Evolutionary conservation across 768 basidiomycete species (phyloP).

Genomic region (Phylloporus sp.): DNA sequence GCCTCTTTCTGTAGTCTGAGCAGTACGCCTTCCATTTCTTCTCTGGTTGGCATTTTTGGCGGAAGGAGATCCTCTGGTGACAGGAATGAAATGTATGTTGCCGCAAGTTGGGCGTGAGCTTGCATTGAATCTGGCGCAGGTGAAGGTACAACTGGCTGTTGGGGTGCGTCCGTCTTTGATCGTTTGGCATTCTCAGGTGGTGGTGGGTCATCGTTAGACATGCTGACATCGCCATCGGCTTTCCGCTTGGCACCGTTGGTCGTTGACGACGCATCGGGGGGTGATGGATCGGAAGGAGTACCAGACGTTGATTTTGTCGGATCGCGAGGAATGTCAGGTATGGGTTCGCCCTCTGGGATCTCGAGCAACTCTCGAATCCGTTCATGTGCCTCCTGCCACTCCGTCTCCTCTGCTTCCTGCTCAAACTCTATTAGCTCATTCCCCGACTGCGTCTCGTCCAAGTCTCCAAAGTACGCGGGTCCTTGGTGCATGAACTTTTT

Average conservation of each 20-base stretch:
- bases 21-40: conserved; percentile 76
- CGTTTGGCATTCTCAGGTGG: conserved; percentile 29
- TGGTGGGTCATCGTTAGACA: conserved; percentile 30
- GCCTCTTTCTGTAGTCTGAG: conserved; percentile 77
- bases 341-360: conserved; percentile 47
- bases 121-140: conserved; percentile 15
- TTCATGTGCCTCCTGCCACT: conserved; percentile 61
- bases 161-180: conserved; percentile 19
- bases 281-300: conserved; percentile 19
- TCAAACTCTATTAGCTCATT: conserved; percentile 70
- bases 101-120: conserved; percentile 52
- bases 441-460: conserved; percentile 64
- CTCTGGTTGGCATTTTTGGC: conserved; percentile 69
- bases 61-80: conserved; percentile 65
- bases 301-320: conserved; percentile 4
- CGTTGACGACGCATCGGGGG: conserved; percentile 15
- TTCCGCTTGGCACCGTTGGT: conserved; percentile 50
- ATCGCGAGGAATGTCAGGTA: conserved; percentile 47
- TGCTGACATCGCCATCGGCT: conserved; percentile 41
- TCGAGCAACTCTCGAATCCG: conserved; percentile 53
- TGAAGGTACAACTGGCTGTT: conserved; percentile 1
- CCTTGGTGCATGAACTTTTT: conserved; percentile 88
- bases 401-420: conserved; percentile 64
- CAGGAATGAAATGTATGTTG: conserved; percentile 73
- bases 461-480: conserved; percentile 86